phyloP scores from a whole-genome alignment of 2,329 filamentous ascomycete species.

The Colletotrichum sidae region DNA sequence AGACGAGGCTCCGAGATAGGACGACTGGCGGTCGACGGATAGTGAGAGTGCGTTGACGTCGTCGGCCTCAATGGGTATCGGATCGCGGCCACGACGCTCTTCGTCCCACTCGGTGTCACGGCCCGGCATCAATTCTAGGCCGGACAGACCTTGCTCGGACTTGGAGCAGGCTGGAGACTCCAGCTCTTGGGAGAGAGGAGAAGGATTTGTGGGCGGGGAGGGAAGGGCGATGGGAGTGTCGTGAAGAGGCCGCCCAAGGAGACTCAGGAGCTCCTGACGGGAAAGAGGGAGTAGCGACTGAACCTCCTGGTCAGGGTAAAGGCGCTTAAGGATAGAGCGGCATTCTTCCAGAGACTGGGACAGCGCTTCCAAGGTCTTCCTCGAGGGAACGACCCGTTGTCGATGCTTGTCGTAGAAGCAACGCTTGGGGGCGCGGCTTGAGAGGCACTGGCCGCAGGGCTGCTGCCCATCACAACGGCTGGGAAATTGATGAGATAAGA shows the following conservation, averaged over 20 bases:
- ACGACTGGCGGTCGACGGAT: conserved; percentile 66
- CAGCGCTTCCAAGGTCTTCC: conserved; percentile 76
- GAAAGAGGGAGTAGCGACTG: conserved; percentile 65
- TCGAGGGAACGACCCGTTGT: conserved; percentile 80
- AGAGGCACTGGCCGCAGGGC: conserved; percentile 85
- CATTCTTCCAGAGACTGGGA: conserved; percentile 76
- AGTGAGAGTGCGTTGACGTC: conserved; percentile 69
- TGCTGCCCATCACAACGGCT: conserved; percentile 82
- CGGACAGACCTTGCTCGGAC: conserved; percentile 59
- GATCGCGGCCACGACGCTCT: conserved; percentile 64
- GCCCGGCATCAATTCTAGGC: conserved; percentile 76
- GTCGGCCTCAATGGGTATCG: conserved; percentile 73
- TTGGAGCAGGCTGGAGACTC: conserved; percentile 62
- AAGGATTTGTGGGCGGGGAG: conserved; percentile 64
- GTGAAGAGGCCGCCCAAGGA: conserved; percentile 61
- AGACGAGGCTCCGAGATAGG: conserved; percentile 80
- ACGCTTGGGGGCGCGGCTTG: conserved; percentile 81
- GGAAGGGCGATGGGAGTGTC: conserved; percentile 57
- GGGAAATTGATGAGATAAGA: conserved; percentile 41
- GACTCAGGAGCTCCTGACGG: conserved; percentile 68
- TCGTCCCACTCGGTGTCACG: conserved; percentile 77
- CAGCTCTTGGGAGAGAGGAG: conserved; percentile 60
- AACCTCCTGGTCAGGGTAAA: conserved; percentile 70
- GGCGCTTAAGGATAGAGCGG: conserved; percentile 68
- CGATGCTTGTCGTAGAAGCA: conserved; percentile 87